These are phyloP conservation scores for Huntiella bhutanensis DNA, from an alignment of 2,329 filamentous ascomycete species.

Conservation along the genomic window DNA sequence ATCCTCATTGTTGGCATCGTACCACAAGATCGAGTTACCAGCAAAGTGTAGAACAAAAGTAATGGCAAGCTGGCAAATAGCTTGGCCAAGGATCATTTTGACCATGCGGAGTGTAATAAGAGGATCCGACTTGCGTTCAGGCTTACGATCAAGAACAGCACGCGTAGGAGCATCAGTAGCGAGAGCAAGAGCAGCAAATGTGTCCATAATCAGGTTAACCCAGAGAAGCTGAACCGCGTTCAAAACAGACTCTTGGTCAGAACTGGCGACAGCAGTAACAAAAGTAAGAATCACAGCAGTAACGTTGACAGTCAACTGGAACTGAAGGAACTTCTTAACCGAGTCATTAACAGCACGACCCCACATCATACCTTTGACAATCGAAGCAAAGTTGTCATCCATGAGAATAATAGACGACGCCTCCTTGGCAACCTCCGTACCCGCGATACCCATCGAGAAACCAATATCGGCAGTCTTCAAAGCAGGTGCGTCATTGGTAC, in stretches of 20 bases:
- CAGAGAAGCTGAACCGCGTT: slow-evolving; percentile 41
- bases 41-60: slow-evolving; percentile 43
- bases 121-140: slow-evolving; percentile 44
- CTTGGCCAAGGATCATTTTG: slow-evolving; percentile 47
- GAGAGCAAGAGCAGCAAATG: slow-evolving; percentile 34
- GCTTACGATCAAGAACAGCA: slow-evolving; percentile 23
- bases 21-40: slow-evolving; percentile 34
- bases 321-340: slow-evolving; percentile 45
- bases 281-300: slow-evolving; percentile 41
- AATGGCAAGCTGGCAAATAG: slow-evolving; percentile 40
- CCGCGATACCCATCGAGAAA: slow-evolving; percentile 42
- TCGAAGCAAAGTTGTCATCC: slow-evolving; percentile 31
- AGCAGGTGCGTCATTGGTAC: slow-evolving; percentile 42
- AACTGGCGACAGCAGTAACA: slow-evolving; percentile 34
- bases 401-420: slow-evolving; percentile 42
- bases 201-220: slow-evolving; percentile 48
- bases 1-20: slow-evolving; percentile 22
- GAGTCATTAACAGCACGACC: slow-evolving; percentile 44
- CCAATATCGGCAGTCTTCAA: slow-evolving; percentile 43
- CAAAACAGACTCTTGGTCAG: slow-evolving; percentile 32
- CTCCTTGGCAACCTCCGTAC: slow-evolving; percentile 44
- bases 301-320: slow-evolving; percentile 44
- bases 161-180: slow-evolving; percentile 20
- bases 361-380: slow-evolving; percentile 44
- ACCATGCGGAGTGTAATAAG: slow-evolving; percentile 53